Evolutionary conservation across 2,329 filamentous ascomycete genomes (phyloP).

Genomic region (Neopestalotiopsis rosae): DNA sequence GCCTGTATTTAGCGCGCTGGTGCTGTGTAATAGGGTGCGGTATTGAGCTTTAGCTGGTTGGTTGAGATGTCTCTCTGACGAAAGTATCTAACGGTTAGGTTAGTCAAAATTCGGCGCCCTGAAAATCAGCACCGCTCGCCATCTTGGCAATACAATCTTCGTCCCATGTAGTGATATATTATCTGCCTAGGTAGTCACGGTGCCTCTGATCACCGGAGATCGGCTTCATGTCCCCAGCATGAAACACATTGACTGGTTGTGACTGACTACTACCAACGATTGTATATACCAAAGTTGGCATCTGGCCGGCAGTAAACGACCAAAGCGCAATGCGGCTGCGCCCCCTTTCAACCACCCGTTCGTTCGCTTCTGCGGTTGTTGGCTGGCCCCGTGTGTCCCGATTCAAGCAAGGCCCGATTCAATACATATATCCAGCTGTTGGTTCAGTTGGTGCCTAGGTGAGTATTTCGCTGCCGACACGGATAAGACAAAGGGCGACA

Average conservation of each 20-base stretch:
- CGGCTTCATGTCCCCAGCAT: not conserved
- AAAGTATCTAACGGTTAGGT: not conserved
- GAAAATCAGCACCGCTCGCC: not conserved
- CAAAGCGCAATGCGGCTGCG: not conserved
- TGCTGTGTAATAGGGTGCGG: not conserved
- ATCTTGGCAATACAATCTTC: not conserved
- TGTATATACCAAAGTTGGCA: not conserved
- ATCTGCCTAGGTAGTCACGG: not conserved
- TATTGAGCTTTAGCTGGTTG: not conserved
- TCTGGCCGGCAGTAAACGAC: not conserved
- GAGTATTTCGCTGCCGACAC: slow-evolving; percentile 3
- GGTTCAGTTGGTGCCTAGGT: not conserved
- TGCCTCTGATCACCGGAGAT: not conserved
- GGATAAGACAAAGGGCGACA: not conserved
- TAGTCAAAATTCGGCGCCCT: not conserved
- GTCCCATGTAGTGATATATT: not conserved
- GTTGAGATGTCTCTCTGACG: not conserved
- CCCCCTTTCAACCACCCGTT: not conserved
- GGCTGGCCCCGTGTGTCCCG: not conserved
- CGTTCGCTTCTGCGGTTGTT: not conserved
- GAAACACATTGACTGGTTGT: slow-evolving; percentile 1
- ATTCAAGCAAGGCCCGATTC: slow-evolving; percentile 9
- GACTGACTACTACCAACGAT: not conserved
- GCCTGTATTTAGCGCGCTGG: not conserved
- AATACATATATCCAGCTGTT: not conserved